These are phyloP conservation scores for Chenopodium formosanum DNA, from an alignment of 148 eudicot species.

Conservation along the genomic window DNA sequence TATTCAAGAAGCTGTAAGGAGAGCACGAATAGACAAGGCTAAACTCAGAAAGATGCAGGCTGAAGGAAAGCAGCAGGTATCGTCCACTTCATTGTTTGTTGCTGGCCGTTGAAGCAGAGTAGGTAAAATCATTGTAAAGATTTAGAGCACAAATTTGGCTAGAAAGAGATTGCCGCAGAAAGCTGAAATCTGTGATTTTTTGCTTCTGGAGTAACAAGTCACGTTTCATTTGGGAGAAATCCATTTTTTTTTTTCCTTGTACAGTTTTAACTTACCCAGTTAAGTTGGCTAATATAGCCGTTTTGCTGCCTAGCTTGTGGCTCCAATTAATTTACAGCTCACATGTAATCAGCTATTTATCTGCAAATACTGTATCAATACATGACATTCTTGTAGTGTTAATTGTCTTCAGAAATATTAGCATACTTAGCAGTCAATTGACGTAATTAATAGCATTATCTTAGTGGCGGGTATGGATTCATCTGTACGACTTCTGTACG, in stretches of 20 bases:
- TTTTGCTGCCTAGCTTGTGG: slow-evolving; percentile 18
- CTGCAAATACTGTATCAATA: slow-evolving; percentile 13
- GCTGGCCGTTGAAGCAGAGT: slow-evolving; percentile 49
- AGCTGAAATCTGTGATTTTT: slow-evolving; percentile 24
- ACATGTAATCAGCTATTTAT: slow-evolving; percentile 22
- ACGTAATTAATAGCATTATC: not conserved
- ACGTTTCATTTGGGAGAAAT: slow-evolving; percentile 12
- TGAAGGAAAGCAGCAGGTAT: slow-evolving; percentile 44
- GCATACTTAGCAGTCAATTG: not conserved
- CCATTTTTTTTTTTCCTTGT: slow-evolving; percentile 16
- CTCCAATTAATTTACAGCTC: slow-evolving; percentile 4
- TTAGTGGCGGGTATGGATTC: not conserved
- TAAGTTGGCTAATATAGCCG: slow-evolving; percentile 7
- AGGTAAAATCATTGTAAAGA: slow-evolving; percentile 26
- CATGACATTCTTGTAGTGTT: slow-evolving; percentile 16
- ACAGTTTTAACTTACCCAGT: slow-evolving; percentile 24
- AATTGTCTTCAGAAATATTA: slow-evolving; percentile 1
- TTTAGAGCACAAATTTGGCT: slow-evolving; percentile 18
- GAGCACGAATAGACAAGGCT: slow-evolving; percentile 75
- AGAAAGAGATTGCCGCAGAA: slow-evolving; percentile 11
- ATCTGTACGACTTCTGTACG: not conserved
- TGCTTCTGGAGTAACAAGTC: slow-evolving; percentile 21
- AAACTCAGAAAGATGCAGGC: slow-evolving; percentile 56
- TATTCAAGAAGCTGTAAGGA: slow-evolving; percentile 84
- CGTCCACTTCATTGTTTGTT: slow-evolving; percentile 50